Base-by-base conservation (phyloP, 2,329 filamentous ascomycete species). In the Ophiostoma novo-ulmi region DNA sequence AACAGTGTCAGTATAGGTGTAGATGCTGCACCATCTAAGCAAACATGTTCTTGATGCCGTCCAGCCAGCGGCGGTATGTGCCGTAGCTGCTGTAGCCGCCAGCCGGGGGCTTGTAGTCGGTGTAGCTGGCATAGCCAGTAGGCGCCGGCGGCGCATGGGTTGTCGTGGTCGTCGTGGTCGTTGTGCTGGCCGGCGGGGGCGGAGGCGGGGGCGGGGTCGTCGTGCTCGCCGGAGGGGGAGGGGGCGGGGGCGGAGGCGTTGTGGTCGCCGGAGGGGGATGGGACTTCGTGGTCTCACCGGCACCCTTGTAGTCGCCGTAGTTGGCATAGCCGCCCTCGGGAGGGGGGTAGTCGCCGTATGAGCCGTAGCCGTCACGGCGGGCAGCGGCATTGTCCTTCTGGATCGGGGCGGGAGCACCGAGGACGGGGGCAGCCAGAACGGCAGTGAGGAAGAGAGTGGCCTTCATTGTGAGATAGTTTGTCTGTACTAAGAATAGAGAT, bases 41-140 rank as follows among this genome's bases (percentile, higher is more conserved):
- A 38, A 66, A 39, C 64, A 71, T 55, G n/a, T 58, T 58, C 52
- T 58, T 58, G n/a, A 58, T 13, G 64, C 64, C 67, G 22, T 68
- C 67, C n/a, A 72, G 52, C 67, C 68, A 72, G 52, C 73, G 69
- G 31, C 69, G 71, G 66, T 73, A 72, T 3, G 70, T 36, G 66
- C 70, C 69, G 67, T 73, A 73, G 70, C 14, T 69, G 48, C 31
- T 35, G 70, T 72, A 72, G 55, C 69, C 64, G 22, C 52, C 67
- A 3, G n/a, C 22, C 3, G 61, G 67, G 11, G 66, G n/a, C 22
- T 44, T 41, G 69, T 73, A 73, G 52, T 58, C 61, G 66, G 63
- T 61, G 52, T 74, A 74, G 39, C 31, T 68, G 64, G 48, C 63
- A 11, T 71, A 73, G 70, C 58, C 13, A 14, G 63, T 66, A 13